phyloP scores from a whole-genome alignment of 2,329 filamentous ascomycete species.

The Eutypella sp. region DNA sequence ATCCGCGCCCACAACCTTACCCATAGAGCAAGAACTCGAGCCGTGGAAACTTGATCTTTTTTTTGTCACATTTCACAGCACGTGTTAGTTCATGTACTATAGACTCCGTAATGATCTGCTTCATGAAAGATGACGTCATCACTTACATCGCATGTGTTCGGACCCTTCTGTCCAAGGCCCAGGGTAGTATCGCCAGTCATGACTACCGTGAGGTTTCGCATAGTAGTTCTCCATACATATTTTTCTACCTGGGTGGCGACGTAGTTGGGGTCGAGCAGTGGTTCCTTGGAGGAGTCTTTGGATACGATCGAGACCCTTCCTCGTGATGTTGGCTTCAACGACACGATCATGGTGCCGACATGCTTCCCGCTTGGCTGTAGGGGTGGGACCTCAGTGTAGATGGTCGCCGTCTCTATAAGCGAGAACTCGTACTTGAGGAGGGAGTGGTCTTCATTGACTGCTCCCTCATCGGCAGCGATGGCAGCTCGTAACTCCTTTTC shows the following conservation, averaged over 20 bases:
- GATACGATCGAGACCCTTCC: constrained; percentile 15
- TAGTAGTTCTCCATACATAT: constrained; percentile 12
- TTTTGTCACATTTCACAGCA: too few relatives aligned
- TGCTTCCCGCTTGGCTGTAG: constrained; percentile 10
- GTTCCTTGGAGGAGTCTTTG: constrained; percentile 9
- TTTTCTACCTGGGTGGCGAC: constrained; percentile 17
- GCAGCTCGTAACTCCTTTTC: constrained; percentile 10
- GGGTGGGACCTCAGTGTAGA: constrained; percentile 12
- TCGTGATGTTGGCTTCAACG: constrained; percentile 15
- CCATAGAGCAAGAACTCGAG: constrained; percentile 13
- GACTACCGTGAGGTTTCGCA: constrained; percentile 8
- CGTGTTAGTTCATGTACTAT: neutral
- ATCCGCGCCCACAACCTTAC: constrained; percentile 19
- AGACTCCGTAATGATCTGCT: neutral
- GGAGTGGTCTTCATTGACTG: constrained; percentile 10
- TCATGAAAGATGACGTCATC: neutral
- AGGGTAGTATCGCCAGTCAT: constrained; percentile 14
- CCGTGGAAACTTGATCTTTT: constrained; percentile 10
- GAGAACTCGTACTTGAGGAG: constrained; percentile 14
- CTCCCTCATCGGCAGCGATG: constrained; percentile 19
- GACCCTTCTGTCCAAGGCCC: constrained; percentile 15
- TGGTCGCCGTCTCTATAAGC: constrained; percentile 19
- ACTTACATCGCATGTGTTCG: constrained; percentile 6
- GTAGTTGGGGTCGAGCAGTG: constrained; percentile 18
- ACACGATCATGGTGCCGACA: constrained; percentile 12